Conservation (phyloP, 148 eudicot species). For the Talinum fruticosum region DNA sequence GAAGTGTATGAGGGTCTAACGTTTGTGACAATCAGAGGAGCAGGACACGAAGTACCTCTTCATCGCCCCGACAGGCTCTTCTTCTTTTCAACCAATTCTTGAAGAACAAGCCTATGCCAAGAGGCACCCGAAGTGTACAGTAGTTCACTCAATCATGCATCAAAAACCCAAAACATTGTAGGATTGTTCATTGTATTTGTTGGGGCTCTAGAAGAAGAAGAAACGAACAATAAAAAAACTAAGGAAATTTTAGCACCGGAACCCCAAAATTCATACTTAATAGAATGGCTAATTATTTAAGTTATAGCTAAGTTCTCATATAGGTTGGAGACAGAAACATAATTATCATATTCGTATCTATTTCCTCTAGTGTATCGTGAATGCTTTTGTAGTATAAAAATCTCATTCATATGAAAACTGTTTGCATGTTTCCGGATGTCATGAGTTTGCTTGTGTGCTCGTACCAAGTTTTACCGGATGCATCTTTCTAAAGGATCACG, state of each 20-base stretch:
- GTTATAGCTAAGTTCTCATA: slow-evolving; percentile 4
- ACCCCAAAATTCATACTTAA: slow-evolving; percentile 19
- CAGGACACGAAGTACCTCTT: slow-evolving; percentile 94
- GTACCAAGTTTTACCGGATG: too few species aligned
- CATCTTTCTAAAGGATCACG: too few species aligned
- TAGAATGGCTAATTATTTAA: slow-evolving; percentile 18
- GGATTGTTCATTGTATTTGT: slow-evolving; percentile 16
- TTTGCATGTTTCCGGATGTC: too few species aligned
- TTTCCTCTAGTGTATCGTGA: background rate
- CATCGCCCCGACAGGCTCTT: slow-evolving; percentile 87
- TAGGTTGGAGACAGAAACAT: background rate
- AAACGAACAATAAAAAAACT: background rate
- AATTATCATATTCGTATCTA: background rate
- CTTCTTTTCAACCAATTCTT: slow-evolving; percentile 73
- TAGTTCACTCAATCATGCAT: background rate
- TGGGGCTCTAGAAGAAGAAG: slow-evolving; percentile 1
- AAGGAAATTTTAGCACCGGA: background rate
- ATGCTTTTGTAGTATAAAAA: too few species aligned
- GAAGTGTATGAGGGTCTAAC: slow-evolving; percentile 80
- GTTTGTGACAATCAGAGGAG: slow-evolving; percentile 77
- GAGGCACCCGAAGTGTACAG: background rate
- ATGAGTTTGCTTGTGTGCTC: too few species aligned
- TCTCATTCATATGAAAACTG: slow-evolving; percentile 33
- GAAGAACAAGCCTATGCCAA: slow-evolving; percentile 64
- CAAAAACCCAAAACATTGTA: background rate